Percentiles rank a stretch among this genome's conserved stretches.
Evolutionary conservation across 164 flowering plant species (phyloP).

Genomic region (Saururus chinensis): DNA sequence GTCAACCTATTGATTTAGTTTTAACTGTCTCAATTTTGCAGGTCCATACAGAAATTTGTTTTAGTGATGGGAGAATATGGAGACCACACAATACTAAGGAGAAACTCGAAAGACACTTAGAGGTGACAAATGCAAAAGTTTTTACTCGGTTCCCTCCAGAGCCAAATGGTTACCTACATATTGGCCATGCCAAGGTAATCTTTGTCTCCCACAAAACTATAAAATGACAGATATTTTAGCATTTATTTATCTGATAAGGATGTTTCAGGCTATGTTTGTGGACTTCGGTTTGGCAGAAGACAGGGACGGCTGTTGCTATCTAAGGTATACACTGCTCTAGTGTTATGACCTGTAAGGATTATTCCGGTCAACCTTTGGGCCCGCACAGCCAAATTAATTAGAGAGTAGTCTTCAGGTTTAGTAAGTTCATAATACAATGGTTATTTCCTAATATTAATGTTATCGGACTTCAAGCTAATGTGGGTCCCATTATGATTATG

Average conservation of each 20-base stretch:
- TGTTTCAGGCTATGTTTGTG: slow-evolving; percentile 86
- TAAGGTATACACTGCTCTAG: slow-evolving; percentile 41
- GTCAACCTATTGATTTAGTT: not conserved
- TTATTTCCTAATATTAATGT: no score
- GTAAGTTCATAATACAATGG: no score
- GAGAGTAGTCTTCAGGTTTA: no score
- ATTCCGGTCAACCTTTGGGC: no score
- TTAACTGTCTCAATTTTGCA: slow-evolving; percentile 21
- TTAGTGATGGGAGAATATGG: slow-evolving; percentile 60
- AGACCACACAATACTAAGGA: slow-evolving; percentile 75
- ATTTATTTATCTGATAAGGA: slow-evolving; percentile 3
- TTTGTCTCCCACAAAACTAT: not conserved
- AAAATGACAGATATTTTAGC: not conserved
- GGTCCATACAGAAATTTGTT: slow-evolving; percentile 93
- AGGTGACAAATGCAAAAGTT: slow-evolving; percentile 62
- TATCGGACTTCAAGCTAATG: no score
- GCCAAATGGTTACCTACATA: slow-evolving; percentile 97
- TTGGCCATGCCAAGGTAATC: slow-evolving; percentile 99
- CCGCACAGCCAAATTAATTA: no score
- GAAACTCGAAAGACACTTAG: slow-evolving; percentile 65
- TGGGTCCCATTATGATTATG: no score
- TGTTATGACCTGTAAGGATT: no score
- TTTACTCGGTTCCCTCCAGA: slow-evolving; percentile 93
- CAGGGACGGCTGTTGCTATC: slow-evolving; percentile 77
- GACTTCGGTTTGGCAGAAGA: slow-evolving; percentile 94